Conservation (phyloP, 2,329 filamentous ascomycete species). For the Fragosphaeria purpurea region DNA sequence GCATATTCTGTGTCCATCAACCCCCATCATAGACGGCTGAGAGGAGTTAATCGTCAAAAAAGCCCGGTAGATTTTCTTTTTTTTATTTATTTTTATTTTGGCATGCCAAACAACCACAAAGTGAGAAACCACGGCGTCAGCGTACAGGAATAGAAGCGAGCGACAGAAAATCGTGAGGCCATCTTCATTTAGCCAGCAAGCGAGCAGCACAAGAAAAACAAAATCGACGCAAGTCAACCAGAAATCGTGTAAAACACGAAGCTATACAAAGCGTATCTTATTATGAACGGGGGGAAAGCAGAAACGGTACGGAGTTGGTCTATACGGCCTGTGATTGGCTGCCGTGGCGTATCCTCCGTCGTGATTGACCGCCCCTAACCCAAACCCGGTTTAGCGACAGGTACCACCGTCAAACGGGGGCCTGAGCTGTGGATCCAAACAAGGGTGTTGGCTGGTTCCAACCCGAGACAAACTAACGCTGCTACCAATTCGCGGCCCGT, state of each 20-base stretch:
- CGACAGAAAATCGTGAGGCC: neutral
- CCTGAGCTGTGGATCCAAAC: neutral
- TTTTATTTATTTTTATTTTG: neutral
- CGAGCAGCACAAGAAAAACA: neutral
- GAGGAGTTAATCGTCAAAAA: neutral
- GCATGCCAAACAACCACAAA: slow-evolving; percentile 1
- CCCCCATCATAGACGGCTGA: too few relatives aligned
- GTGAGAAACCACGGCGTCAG: neutral
- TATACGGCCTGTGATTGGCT: neutral
- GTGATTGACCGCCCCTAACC: neutral
- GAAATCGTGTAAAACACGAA: neutral
- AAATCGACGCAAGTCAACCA: neutral
- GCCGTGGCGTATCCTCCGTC: neutral
- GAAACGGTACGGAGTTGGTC: neutral
- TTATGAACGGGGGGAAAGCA: too few relatives aligned
- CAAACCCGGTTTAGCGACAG: slow-evolving; percentile 12
- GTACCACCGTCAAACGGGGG: slow-evolving; percentile 1
- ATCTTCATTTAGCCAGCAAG: too few relatives aligned
- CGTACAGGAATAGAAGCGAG: slow-evolving; percentile 1
- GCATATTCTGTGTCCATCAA: too few relatives aligned
- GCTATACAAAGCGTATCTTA: neutral
- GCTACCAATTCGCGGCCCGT: neutral
- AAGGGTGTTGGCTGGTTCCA: neutral
- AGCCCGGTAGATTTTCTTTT: neutral
- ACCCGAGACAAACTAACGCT: slow-evolving; percentile 2